A percentile compares a stretch with the other conserved stretches of the same genome.
phyloP scores from a whole-genome alignment of 495 filamentous ascomycete species.

The Ramalina peruviana region DNA sequence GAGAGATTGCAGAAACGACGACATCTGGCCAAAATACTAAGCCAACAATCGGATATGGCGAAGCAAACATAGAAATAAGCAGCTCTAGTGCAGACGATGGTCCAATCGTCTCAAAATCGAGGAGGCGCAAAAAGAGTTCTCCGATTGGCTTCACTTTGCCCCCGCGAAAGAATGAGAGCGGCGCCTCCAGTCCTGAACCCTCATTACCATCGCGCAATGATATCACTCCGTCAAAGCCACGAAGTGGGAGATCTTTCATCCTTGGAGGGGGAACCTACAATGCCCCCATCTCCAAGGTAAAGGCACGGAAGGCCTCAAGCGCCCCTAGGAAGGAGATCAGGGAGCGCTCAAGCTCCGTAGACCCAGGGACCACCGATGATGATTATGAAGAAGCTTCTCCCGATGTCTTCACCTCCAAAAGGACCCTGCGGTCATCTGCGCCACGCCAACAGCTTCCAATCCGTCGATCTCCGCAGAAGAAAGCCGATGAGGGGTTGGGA shows the following conservation, averaged over 20 bases:
- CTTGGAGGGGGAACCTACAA: neutral
- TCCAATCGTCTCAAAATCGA: no score
- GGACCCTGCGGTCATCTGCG: neutral
- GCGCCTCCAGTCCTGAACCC: neutral
- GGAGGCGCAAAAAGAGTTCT: no score
- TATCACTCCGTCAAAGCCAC: neutral
- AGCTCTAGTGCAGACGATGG: no score
- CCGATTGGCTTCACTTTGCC: no score
- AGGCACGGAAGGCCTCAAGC: neutral
- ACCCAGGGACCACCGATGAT: neutral
- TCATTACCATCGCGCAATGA: neutral
- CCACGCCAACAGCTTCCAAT: neutral
- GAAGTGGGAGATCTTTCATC: neutral
- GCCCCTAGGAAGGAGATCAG: neutral
- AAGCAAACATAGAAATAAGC: no score
- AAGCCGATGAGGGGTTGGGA: neutral
- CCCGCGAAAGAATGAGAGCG: neutral
- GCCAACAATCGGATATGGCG: no score
- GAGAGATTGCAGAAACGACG: no score
- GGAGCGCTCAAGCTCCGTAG: neutral
- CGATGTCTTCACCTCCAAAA: neutral
- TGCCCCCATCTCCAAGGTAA: neutral
- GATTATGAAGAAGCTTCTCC: neutral
- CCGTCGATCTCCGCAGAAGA: neutral
- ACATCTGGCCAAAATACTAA: no score